Evolutionary conservation across 139 green algal genomes (phyloP), one percentile per base, ranked within the genome.

Genomic region (Volvox reticuliferus): DNA sequence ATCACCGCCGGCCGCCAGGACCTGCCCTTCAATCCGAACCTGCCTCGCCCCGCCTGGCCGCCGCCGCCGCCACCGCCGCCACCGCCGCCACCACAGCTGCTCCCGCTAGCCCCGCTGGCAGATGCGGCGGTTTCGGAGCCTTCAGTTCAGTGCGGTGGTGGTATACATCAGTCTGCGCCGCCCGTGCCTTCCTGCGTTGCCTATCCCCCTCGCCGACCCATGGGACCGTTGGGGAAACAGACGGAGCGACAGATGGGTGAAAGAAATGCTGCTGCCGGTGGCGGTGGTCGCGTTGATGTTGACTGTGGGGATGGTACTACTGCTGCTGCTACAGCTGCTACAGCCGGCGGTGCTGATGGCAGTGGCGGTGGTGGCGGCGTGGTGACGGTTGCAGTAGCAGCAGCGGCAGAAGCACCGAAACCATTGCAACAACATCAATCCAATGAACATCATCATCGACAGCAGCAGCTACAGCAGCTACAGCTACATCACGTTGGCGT

Each of bases 1-100:
- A 55, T 14, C 44, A 9, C 44, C 44, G 44, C 5, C 44, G 9
- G 44, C 44, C 44, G 44, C 5, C 44, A 73, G 12, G 65, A 9
- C 5, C 2, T 73, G 65, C 65, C 37, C 17, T 73, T 28, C 50
- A 86, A 86, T 55, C 79, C 79, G 24, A 37, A 55, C 3, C 55
- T 86, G 26, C 79, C 79, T 9, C 63, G 63, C 24, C 82, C 82
- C 20, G 82, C 82, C 18, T 88, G 82, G 82, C 82, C 32, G 63
- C 62, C 63, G 33, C 63, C 78, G 3, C 77, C 62, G 77, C 77
- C 77, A 19, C 77, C 12, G 75, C n/a, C 75, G 30, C 75, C 16
- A 13, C 75, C 28, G 30, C 30, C 20, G 33, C 76, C 65, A 28
- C 65, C 65, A 73, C 65, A 24, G 12, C 65, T 12, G 65, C 21